phyloP scores from a whole-genome alignment of 768 basidiomycete species.

The Podaxis rugospora region DNA sequence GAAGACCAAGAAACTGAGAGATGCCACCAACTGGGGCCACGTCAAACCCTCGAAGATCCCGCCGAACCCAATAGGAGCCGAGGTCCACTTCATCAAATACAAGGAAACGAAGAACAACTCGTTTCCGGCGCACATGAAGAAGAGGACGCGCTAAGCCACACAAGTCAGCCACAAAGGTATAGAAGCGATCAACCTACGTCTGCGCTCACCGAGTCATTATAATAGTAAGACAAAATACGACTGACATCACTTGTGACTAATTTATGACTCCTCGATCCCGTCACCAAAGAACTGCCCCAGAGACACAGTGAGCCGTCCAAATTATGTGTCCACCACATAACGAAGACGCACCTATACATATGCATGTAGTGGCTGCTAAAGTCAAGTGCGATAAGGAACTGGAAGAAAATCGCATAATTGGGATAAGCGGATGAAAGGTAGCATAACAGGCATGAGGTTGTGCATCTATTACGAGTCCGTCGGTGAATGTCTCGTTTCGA shows the following conservation, averaged over 20 bases:
- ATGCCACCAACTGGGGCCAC: conserved; percentile 73
- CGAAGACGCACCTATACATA: conserved; percentile 83
- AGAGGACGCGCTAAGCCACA: conserved; percentile 68
- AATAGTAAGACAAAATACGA: conserved; percentile 87
- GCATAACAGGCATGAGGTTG: conserved; percentile 91
- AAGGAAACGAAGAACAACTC: conserved; percentile 94
- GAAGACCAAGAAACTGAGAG: conserved; percentile 62
- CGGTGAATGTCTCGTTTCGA: neutral
- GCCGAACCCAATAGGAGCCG: conserved; percentile 59
- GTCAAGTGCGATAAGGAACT: conserved; percentile 94
- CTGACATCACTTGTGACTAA: conserved; percentile 89
- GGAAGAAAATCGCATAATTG: conserved; percentile 77
- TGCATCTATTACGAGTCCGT: conserved; percentile 58
- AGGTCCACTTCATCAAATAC: conserved; percentile 87
- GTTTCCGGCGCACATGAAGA: conserved; percentile 91
- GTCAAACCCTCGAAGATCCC: conserved; percentile 39
- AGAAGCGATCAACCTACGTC: neutral
- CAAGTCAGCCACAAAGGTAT: neutral
- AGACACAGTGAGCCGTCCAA: conserved; percentile 2
- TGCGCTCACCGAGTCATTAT: conserved; percentile 80
- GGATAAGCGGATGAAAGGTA: conserved; percentile 93
- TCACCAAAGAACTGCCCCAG: conserved; percentile 78
- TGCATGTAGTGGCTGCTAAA: conserved; percentile 99
- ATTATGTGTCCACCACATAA: conserved; percentile 7
- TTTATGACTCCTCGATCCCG: conserved; percentile 93